Conservation (phyloP, 2,329 filamentous ascomycete genomes). For the Fusarium zealandicum region DNA sequence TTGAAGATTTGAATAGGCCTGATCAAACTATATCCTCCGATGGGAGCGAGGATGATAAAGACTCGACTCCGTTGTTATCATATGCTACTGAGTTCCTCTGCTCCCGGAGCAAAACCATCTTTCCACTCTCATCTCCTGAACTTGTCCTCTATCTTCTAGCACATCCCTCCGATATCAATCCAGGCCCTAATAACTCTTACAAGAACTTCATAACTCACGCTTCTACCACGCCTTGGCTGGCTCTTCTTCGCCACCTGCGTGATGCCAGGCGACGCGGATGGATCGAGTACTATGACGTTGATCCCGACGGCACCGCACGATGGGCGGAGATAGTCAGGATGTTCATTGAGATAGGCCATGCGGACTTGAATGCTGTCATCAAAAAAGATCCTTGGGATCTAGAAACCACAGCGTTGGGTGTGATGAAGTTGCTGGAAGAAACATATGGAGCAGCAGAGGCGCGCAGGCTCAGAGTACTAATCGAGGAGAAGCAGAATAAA, state of each 20-base stretch:
- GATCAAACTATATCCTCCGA: neutral
- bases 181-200: constrained; percentile 31
- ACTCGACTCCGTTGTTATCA: constrained; percentile 42
- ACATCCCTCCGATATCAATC: constrained; percentile 20
- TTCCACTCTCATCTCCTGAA: constrained; percentile 42
- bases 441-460: constrained; percentile 37
- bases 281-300: constrained; percentile 43
- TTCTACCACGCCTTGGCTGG: constrained; percentile 42
- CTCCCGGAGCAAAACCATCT: constrained; percentile 46
- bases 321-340: constrained; percentile 42
- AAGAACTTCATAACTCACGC: constrained; percentile 34
- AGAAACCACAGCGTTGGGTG: constrained; percentile 38
- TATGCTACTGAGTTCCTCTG: constrained; percentile 47
- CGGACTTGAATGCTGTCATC: constrained; percentile 40
- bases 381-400: constrained; percentile 43
- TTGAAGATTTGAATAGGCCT: constrained; percentile 10
- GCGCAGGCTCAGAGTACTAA: constrained; percentile 11
- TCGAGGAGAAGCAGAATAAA: constrained; percentile 5
- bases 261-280: constrained; percentile 43
- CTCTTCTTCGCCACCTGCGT: constrained; percentile 42
- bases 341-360: constrained; percentile 39
- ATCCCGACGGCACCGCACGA: constrained; percentile 38
- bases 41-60: constrained; percentile 1
- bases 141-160: constrained; percentile 41
- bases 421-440: constrained; percentile 41